Conservation (phyloP, 2,329 filamentous ascomycete species). For the Colletotrichum filicis region DNA sequence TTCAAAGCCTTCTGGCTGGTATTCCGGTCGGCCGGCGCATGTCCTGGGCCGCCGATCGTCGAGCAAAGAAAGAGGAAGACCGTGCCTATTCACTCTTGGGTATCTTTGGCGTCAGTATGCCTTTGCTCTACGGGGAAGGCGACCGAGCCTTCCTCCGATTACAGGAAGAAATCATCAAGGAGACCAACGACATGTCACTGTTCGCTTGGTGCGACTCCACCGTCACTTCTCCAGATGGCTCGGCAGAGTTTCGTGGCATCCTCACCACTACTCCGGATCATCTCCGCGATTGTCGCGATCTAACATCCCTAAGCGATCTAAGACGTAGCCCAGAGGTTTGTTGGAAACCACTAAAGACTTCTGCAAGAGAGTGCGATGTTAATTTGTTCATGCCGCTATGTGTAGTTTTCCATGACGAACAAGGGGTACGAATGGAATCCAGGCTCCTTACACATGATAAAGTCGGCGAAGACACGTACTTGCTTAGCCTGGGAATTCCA, state of each 20-base stretch:
- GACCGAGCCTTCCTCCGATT: constrained; percentile 36
- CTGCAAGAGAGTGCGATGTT: too few relatives aligned
- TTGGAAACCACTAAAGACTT: too few relatives aligned
- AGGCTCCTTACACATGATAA: too few relatives aligned
- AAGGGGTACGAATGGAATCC: too few relatives aligned
- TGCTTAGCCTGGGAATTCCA: too few relatives aligned
- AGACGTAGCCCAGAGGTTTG: too few relatives aligned
- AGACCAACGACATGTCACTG: neutral
- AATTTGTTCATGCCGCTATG: too few relatives aligned
- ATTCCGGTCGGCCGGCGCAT: constrained; percentile 22
- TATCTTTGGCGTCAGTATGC: constrained; percentile 41
- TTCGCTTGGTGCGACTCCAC: neutral
- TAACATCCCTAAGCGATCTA: too few relatives aligned
- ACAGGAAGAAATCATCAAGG: constrained; percentile 5
- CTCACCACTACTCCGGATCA: neutral
- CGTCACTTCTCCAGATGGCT: rapidly evolving
- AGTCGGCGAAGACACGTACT: too few relatives aligned
- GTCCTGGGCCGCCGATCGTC: constrained; percentile 41
- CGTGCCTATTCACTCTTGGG: constrained; percentile 41
- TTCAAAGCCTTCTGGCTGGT: neutral
- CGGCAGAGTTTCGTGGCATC: neutral
- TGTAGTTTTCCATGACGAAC: too few relatives aligned
- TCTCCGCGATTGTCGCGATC: neutral
- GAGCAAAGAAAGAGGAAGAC: constrained; percentile 38
- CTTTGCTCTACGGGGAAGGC: constrained; percentile 41